A percentile compares a stretch with the other conserved stretches of the same genome.
Evolutionary conservation across 164 flowering plant genomes (phyloP).

Genomic region (Tetrastigma voinierianum): DNA sequence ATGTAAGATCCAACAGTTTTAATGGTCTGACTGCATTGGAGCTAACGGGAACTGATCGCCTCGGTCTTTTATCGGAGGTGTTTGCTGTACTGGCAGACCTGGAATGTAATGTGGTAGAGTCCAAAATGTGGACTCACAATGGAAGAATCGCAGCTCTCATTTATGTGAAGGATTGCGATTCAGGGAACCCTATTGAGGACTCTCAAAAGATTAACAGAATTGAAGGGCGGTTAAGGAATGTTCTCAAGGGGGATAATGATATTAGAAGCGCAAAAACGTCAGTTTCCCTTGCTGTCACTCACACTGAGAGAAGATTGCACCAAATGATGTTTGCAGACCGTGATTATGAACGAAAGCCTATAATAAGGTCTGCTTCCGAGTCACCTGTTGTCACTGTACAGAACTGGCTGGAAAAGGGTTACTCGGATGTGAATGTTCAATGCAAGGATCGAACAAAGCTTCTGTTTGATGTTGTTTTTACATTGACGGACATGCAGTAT

Average conservation of each 20-base stretch:
- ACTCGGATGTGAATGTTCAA: constrained; percentile 61
- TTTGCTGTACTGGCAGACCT: constrained; percentile 69
- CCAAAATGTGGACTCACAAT: constrained; percentile 86
- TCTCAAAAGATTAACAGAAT: constrained; percentile 45
- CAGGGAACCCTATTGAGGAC: constrained; percentile 64
- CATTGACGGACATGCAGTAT: constrained; percentile 72
- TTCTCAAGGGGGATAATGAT: constrained; percentile 69
- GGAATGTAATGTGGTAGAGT: constrained; percentile 68
- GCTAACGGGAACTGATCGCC: constrained; percentile 74
- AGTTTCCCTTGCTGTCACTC: constrained; percentile 59
- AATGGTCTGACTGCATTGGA: constrained; percentile 78
- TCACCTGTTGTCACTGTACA: constrained; percentile 49
- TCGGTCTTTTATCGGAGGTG: constrained; percentile 76
- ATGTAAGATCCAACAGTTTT: constrained; percentile 22
- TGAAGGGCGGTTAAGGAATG: constrained; percentile 53
- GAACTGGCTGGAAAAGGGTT: constrained; percentile 55
- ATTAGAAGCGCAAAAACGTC: constrained; percentile 61
- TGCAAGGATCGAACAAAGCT: constrained; percentile 63
- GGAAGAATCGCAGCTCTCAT: constrained; percentile 72
- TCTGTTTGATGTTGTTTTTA: constrained; percentile 68
- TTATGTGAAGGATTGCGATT: constrained; percentile 54
- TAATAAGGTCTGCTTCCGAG: constrained; percentile 16
- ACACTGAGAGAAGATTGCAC: constrained; percentile 74
- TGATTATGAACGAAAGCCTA: constrained; percentile 56
- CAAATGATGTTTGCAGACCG: constrained; percentile 88